These are phyloP conservation scores for Tetrapisispora phaffii DNA, from an alignment of 805 yeast genomes.

Conservation along the genomic window DNA sequence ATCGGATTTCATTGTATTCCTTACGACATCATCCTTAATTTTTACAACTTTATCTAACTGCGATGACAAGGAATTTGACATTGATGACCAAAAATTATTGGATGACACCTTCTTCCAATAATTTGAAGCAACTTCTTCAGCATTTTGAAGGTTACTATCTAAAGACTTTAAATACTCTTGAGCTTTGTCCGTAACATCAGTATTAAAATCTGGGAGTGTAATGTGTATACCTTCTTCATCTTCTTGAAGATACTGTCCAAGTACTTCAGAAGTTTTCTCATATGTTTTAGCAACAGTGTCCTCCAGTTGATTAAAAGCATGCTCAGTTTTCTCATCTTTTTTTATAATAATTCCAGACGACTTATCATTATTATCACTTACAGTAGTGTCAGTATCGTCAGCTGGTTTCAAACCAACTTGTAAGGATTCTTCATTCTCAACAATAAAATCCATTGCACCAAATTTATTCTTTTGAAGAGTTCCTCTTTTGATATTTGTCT, in stretches of 20 bases:
- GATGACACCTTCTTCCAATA: constrained; percentile 25
- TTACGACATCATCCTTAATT: constrained; percentile 4
- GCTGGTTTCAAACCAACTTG: background rate
- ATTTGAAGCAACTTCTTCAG: constrained; percentile 59
- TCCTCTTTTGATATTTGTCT: background rate
- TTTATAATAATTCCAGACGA: background rate
- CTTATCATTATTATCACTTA: background rate
- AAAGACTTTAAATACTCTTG: constrained; percentile 60
- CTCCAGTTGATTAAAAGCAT: constrained; percentile 42
- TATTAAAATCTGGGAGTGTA: constrained; percentile 16
- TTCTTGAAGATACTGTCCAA: constrained; percentile 14
- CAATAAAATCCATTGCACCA: constrained; percentile 22
- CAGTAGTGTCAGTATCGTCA: background rate
- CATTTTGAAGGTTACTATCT: constrained; percentile 62
- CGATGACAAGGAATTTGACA: constrained; percentile 15
- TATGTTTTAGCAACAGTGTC: constrained; percentile 35
- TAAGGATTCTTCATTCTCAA: constrained; percentile 21
- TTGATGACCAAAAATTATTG: constrained; percentile 23
- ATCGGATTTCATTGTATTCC: constrained; percentile 9
- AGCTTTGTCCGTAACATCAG: constrained; percentile 31
- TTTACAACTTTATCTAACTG: constrained; percentile 18
- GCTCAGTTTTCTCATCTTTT: constrained; percentile 42
- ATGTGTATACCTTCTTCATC: constrained; percentile 22
- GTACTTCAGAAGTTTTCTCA: constrained; percentile 19
- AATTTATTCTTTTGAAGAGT: background rate